Conservation (phyloP, 495 filamentous ascomycete species). For the Xanthoparmelia taractica region DNA sequence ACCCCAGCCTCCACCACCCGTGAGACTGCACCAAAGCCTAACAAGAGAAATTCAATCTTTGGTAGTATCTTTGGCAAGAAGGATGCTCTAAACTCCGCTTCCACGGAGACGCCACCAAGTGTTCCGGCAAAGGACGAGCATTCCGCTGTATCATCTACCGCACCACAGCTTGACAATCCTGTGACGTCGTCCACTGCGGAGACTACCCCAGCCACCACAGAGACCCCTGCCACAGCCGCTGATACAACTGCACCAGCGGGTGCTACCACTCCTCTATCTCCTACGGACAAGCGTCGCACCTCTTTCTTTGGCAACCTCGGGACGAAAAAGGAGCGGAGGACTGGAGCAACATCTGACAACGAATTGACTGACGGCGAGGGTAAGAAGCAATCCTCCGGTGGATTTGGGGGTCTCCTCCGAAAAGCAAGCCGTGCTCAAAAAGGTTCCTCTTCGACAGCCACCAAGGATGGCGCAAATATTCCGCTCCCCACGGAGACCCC, state of each 20-base stretch:
- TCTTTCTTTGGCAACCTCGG: constrained; percentile 50
- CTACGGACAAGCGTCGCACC: constrained; percentile 48
- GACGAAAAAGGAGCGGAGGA: constrained; percentile 47
- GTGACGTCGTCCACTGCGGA: constrained; percentile 41
- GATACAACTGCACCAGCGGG: constrained; percentile 24
- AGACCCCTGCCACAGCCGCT: constrained; percentile 15
- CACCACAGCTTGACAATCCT: constrained; percentile 46
- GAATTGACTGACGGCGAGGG: constrained; percentile 43
- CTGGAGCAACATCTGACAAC: constrained; percentile 40
- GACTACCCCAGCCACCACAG: constrained; percentile 29
- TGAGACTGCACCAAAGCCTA: constrained; percentile 27
- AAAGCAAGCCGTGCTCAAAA: constrained; percentile 47
- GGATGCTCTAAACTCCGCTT: constrained; percentile 46
- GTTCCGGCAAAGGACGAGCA: constrained; percentile 36
- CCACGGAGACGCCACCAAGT: constrained; percentile 44
- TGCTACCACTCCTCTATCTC: constrained; percentile 30
- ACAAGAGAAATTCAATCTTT: constrained; percentile 47
- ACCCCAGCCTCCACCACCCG: constrained; percentile 14
- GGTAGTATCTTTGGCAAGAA: constrained; percentile 45
- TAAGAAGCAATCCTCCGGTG: constrained; percentile 43
- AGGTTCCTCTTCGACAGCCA: constrained; percentile 3
- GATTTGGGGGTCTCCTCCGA: constrained; percentile 50
- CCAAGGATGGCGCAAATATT: constrained; percentile 13
- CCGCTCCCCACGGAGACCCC: constrained; percentile 14
- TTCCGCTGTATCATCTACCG: constrained; percentile 39